Base-by-base conservation (phyloP, 371 early-diverging fungal genomes). In the Blastocladiella emersonii region DNA sequence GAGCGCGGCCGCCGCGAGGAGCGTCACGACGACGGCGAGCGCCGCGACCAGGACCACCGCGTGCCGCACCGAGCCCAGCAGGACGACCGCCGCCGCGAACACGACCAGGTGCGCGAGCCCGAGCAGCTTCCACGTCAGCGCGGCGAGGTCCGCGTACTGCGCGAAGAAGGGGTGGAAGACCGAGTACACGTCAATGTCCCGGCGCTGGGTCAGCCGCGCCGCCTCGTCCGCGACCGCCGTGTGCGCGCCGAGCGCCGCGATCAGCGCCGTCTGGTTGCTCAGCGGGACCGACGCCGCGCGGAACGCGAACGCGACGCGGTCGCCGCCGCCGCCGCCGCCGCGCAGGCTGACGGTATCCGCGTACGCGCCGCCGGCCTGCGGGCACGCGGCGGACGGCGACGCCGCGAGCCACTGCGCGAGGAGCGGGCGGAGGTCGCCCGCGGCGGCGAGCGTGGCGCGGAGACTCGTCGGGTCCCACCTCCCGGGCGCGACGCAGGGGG, bases 81-180 rank as follows among this genome's bases (percentile, higher is more conserved):
- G 60, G 5, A 77, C 67, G 12, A 78, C 72, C 0, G 83, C 82
- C 23, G 86, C 79, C 45, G 83, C 27, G 63, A 81, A 81, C 56
- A 87, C 85, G 5, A 84, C 66, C 30, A 82, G 3, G 56, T 83
- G 73, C 3, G 84, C 85, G 25, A 80, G 63, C 0, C 73, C 65
- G 34, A 86, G 67, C 21, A 86, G 72, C 23, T 80, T 69, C 49
- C 76, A 64, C 2, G 87, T 77, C 76, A 85, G 71, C 23, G 71
- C 63, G 8, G 77, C 74, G 45, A 88, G 82, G 41, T 78, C 76
- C 12, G 75, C 72, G 57, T 88, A 88, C 71, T 88, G 88, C 67
- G 85, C 87, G 68, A 88, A 88, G 67, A 86, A 88, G 56, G 87
- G 76, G 66, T 87, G 86, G 65, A 85, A 87, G 12, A 86, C 74